phyloP scores from a whole-genome alignment of 2,329 filamentous ascomycete species.

The Aureobasidium sp. region DNA sequence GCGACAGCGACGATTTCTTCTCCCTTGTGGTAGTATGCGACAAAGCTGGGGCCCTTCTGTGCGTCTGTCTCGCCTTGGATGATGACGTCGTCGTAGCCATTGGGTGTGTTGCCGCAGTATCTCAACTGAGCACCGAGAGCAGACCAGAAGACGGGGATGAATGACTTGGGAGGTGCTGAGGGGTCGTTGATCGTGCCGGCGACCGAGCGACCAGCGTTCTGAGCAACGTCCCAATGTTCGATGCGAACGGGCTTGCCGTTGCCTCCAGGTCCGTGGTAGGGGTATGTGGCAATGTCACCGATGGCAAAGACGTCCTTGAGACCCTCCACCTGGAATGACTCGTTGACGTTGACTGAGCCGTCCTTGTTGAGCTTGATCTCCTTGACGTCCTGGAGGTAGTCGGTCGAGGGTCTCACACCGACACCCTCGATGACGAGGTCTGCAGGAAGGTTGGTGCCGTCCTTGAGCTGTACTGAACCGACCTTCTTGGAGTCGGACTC shows the following conservation, averaged over 20 bases:
- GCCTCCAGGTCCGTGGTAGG: conserved; percentile 83
- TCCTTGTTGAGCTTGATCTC: conserved; percentile 70
- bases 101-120: conserved; percentile 81
- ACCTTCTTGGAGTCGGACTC: conserved; percentile 60
- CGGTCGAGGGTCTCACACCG: conserved; percentile 77
- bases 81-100: conserved; percentile 80
- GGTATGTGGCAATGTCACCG: conserved; percentile 91
- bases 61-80: conserved; percentile 76
- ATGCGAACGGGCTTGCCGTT: conserved; percentile 70
- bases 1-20: conserved; percentile 85
- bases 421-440: conserved; percentile 89
- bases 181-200: conserved; percentile 68
- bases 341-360: conserved; percentile 75
- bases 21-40: conserved; percentile 80
- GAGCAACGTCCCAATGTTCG: conserved; percentile 98
- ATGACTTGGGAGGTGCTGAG: conserved; percentile 53
- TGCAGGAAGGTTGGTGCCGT: conserved; percentile 74
- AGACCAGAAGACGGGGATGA: conserved; percentile 96
- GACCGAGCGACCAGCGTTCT: conserved; percentile 77
- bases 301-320: conserved; percentile 82
- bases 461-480: conserved; percentile 72
- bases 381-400: conserved; percentile 67
- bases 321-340: conserved; percentile 67
- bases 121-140: conserved; percentile 81
- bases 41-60: conserved; percentile 58